Evolutionary conservation across 2,329 filamentous ascomycete genomes (phyloP).

Genomic region (Curvularia eragrostidis): DNA sequence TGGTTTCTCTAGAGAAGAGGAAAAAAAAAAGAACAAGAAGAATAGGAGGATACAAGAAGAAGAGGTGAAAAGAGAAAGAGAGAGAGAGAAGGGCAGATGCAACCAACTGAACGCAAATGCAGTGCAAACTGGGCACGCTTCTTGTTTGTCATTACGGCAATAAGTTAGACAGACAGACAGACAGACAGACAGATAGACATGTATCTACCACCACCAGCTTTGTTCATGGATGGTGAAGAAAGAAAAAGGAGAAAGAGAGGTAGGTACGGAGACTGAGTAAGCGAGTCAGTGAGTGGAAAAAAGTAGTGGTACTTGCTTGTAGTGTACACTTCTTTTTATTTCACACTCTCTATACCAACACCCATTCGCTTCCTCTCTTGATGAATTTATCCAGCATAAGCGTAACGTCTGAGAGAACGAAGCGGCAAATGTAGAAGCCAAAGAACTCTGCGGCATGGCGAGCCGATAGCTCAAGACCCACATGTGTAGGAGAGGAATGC

Average conservation of each 20-base stretch:
- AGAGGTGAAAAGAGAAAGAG: neutral
- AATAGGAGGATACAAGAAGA: neutral
- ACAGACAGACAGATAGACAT: too few species aligned
- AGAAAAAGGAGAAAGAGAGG: too few species aligned
- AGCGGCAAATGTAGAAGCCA: constrained; percentile 93
- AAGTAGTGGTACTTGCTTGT: too few species aligned
- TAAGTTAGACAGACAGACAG: too few species aligned
- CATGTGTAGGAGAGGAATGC: constrained; percentile 90
- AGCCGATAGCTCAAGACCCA: constrained; percentile 91
- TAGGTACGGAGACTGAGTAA: too few species aligned
- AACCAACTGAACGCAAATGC: too few species aligned
- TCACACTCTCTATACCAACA: constrained; percentile 59
- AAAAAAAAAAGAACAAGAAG: neutral
- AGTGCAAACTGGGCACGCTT: neutral
- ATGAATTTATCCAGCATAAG: constrained; percentile 94
- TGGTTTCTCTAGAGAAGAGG: too few species aligned
- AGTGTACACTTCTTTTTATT: neutral
- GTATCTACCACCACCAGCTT: too few species aligned
- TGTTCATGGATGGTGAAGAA: too few species aligned
- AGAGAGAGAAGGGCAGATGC: too few species aligned
- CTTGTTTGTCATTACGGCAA: neutral
- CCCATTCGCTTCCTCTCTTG: constrained; percentile 96
- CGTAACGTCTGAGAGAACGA: constrained; percentile 84
- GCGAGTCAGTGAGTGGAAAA: too few species aligned
- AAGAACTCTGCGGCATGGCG: constrained; percentile 97